Conservation (phyloP, 768 basidiomycete genomes). For the Lactarius evosmus region DNA sequence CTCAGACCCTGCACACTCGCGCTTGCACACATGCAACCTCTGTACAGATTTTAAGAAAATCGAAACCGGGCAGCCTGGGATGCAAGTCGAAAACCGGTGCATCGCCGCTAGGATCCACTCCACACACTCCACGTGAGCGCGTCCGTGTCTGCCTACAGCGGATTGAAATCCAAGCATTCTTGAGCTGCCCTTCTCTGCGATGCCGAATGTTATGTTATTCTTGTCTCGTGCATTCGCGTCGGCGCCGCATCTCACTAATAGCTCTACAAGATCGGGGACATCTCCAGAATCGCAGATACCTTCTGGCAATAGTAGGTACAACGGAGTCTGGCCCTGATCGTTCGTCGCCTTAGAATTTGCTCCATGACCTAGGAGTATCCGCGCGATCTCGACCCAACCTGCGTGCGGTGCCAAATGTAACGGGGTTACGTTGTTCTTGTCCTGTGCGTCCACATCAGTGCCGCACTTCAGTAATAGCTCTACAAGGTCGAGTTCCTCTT, state of each 20-base stretch:
- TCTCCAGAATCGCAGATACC: neutral
- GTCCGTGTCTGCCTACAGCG: no score
- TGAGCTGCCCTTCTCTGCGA: neutral
- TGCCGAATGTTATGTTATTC: neutral
- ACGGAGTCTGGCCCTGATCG: neutral
- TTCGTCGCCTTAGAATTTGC: neutral
- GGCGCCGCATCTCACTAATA: neutral
- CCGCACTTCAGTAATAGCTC: neutral
- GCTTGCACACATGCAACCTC: neutral
- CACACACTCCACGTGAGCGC: no score
- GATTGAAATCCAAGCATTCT: no score
- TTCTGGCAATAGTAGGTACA: neutral
- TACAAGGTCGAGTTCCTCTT: neutral
- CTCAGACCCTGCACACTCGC: neutral
- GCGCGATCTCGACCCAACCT: neutral
- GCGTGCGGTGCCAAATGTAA: neutral
- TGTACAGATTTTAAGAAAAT: neutral
- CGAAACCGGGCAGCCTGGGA: neutral
- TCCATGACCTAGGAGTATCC: neutral
- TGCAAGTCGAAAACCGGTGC: neutral
- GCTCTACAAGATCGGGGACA: neutral
- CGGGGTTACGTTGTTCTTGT: neutral
- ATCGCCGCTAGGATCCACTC: no score
- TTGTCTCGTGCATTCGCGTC: neutral
- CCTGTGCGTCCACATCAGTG: neutral